Base-by-base conservation (phyloP, 441 rosid genomes). In the Manihot esculenta region DNA sequence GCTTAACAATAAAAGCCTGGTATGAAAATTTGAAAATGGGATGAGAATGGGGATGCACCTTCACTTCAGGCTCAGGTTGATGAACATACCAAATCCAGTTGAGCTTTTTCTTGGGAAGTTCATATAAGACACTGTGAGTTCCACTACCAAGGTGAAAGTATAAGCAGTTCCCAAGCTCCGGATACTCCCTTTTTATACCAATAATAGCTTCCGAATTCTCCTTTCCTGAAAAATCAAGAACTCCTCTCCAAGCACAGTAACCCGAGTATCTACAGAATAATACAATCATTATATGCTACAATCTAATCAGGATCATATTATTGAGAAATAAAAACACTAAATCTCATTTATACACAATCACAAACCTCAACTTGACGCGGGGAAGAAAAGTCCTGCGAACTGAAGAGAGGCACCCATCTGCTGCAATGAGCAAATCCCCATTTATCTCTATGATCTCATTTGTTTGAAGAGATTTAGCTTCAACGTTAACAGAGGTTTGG, bases 181-280 rank as follows among this genome's bases (percentile, higher is more conserved):
- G 91, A 74, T 89, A 88, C 63, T 69, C 78, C 57, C 53, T 81
- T 69, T 79, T 66, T 24, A 91, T 83, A 15, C 80, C 88, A 4
- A 61, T 0, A 21, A 88, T 74, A 23, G 72, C 80, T 68, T 84
- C 92, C 9, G 87, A 84, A 68, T 80, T 73, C 82, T 87, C 96
- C 58, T 62, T 64, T 30, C 75, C 85, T 13, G 88, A 81, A 74
- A 87, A 91, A 72, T 93, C 84, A 41, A 86, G 83, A 73, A 91
- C 80, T 41, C 98, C 93, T 82, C 93, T 82, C 94, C 94, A 86
- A 27, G 96, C 96, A 74, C 90, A 91, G 24, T 87, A 93, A 51
- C 96, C 96, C 1, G 93, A 86, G 70, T 91, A 91, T 84, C 97
- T 89, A 70, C 71, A 64, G 45, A 69, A 62, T 7, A 27, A 23